A percentile compares a stretch with the other conserved stretches of the same genome.
phyloP scores from a whole-genome alignment of 164 flowering plant species.

The Akebia trifoliata region DNA sequence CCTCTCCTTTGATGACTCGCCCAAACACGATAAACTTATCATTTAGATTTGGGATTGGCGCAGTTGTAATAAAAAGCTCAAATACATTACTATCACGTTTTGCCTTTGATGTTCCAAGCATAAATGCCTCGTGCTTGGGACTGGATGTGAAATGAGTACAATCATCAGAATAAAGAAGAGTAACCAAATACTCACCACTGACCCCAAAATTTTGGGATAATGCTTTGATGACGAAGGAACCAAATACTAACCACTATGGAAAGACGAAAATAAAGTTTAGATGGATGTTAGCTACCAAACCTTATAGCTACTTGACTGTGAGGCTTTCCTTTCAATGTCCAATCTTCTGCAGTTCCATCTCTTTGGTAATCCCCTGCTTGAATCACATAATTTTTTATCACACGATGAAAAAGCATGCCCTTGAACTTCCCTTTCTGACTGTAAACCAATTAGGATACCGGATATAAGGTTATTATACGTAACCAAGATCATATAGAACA shows the following conservation, averaged over 20 bases:
- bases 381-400: conserved; percentile 84
- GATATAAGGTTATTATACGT: too few species aligned
- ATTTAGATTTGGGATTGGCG: conserved; percentile 77
- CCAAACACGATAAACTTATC: conserved; percentile 85
- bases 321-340: conserved; percentile 67
- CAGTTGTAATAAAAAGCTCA: conserved; percentile 80
- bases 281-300: conserved; percentile 23
- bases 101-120: conserved; percentile 85
- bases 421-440: conserved; percentile 89
- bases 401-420: conserved; percentile 77
- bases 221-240: too few species aligned
- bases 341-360: conserved; percentile 67
- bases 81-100: conserved; percentile 48
- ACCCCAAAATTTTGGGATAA: too few species aligned
- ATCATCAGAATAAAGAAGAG: conserved; percentile 1
- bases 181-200: too few species aligned
- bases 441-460: conserved; percentile 29
- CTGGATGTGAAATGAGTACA: conserved; percentile 30
- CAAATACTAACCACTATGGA: background rate
- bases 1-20: conserved; percentile 87
- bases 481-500: too few species aligned
- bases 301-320: conserved; percentile 47
- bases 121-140: conserved; percentile 87
- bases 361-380: conserved; percentile 69
- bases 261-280: background rate